Base-by-base conservation (phyloP, 2,329 filamentous ascomycete species). In the Lomentospora prolificans region DNA sequence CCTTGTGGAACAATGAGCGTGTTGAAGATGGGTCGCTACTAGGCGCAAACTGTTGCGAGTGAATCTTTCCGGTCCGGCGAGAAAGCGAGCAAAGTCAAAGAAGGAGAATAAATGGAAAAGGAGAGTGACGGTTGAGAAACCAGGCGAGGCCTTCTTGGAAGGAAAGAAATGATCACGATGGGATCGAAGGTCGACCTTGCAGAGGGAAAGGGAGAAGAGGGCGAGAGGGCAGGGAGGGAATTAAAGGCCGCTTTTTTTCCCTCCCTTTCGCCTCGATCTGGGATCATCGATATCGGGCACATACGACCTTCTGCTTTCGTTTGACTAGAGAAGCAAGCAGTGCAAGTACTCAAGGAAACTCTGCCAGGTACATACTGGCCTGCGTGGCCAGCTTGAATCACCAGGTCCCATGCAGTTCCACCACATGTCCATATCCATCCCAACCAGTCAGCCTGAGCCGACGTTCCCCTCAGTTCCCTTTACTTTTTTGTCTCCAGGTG, bases 151-250 rank as follows among this genome's bases (percentile, higher is more conserved):
- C 25, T 41, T 48, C 44, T 10, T 14, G 27, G 19, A 52, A 22
- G 22, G 48, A 44, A 31, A n/a, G 55, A 17, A 46, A 52, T 7
- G 55, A 28, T 51, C 57, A 54, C 39, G 51, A 58, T 55, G 59
- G 57, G 63, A 61, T 56, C 58, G 67, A 65, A 61, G 64, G 55
- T 65, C 64, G 65, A 67, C 61, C 63, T 61, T 58, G 59, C 53
- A 57, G 53, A 60, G 55, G 60, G 58, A 60, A 53, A 58, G 55
- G 56, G 56, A 59, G 55, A 57, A 56, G 61, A 61, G 53, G 52
- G 59, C 59, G 60, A 60, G 60, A 58, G 54, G 53, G 48, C 60
- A 61, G 60, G 64, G 63, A 33, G 50, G 63, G 65, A 65, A 59
- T 58, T 56, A 60, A 53, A 54, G 51, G 59, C 53, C 58, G 48